Evolutionary conservation across 148 eudicot species (phyloP), one percentile per base, ranked within the genome.

Genomic region (Vaccinium macrocarpon): DNA sequence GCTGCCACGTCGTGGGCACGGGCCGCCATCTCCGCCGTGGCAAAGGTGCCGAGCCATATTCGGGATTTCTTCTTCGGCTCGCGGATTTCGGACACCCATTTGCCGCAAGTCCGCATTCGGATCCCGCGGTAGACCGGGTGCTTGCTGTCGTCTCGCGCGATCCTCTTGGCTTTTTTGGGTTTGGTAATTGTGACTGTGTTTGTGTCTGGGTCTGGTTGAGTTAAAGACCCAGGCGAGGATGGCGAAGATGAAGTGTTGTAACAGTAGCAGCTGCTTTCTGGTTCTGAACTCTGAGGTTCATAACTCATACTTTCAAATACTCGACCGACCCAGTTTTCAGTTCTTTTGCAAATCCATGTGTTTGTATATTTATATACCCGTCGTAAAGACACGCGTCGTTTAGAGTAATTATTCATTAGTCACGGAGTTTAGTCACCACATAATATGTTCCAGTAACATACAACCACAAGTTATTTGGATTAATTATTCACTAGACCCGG

Each of bases 51-150:
- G 71, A 95, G 94, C 98, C 98, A 95, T 32, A 95, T 95, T 23
- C 98, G 94, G 25, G 96, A 92, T 79, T 95, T 93, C 81, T 93
- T 95, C 15, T 90, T 74, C 0, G 98, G 98, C 74, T 95, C 92
- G 0, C 98, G 92, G 72, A 95, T 95, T 89, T 95, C 96, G 14
- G 98, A 95, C 2, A 94, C 98, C 98, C 98, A 94, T 89, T 94
- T 94, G 25, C 98, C 96, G 96, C 96, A 94, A 50, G 86, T 86
- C 8, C 98, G 81, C 95, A 89, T 91, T 55, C 98, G 88, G 84
- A 95, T 94, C 8, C 98, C 96, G 1, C 94, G 88, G 88, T 92
- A 95, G 0, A 89, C 91, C 70, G 95, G 98, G 88, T 93, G 92
- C 8, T 81, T 87, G 64, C 85, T 68, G 55, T 2, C 68, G 64